Evolutionary conservation across 495 filamentous ascomycete species (phyloP), one percentile per base, ranked within the genome.

Genomic region (Pseudotulostoma volvatum): DNA sequence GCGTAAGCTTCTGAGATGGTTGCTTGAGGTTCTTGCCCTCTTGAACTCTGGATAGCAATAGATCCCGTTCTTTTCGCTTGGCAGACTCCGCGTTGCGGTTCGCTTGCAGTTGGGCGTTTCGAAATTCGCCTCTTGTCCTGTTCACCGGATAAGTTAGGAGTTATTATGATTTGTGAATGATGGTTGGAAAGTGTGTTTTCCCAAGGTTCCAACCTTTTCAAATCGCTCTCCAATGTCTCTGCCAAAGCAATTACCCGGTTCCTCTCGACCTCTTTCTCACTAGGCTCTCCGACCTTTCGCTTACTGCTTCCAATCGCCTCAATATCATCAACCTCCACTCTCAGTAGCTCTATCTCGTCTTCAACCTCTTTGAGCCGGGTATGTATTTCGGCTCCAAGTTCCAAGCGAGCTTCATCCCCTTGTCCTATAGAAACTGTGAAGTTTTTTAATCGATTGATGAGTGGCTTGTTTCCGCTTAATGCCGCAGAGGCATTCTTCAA

Each of bases 311-410:
- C 37, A 1, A 54, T 45, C 31, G 47, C 36, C 17, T 63, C 65
- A 36, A 85, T 53, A 45, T 81, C 83, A 39, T 76, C 73, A 32
- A 86, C 73, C 38, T 93, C 85, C 44, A 84, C 81, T 17, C 68
- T 67, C 38, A 96, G 47, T 9, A 90, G 55, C 52, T 93, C 88
- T 34, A 94, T 68, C 40, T 93, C 83, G 23, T 86, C 76, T 53
- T 95, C 84, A 34, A 83, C 74, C 39, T 90, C 82, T 49, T 84
- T 81, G 34, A 97, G 60, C 37, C 69, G 67, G 45, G 82, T 72
- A 48, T 84, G 84, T 40, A 95, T 94, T 52, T 90, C 84, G 16
- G 72, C 58, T 36, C 73, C 73, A 7, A 97, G 71, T 51, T 94
- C 90, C n/a, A 77, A 41, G 21, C 79, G 71, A 7, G 74, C 74